These are phyloP conservation scores for Aspergillus sojae DNA, from an alignment of 2,329 filamentous ascomycete species.

Conservation along the genomic window DNA sequence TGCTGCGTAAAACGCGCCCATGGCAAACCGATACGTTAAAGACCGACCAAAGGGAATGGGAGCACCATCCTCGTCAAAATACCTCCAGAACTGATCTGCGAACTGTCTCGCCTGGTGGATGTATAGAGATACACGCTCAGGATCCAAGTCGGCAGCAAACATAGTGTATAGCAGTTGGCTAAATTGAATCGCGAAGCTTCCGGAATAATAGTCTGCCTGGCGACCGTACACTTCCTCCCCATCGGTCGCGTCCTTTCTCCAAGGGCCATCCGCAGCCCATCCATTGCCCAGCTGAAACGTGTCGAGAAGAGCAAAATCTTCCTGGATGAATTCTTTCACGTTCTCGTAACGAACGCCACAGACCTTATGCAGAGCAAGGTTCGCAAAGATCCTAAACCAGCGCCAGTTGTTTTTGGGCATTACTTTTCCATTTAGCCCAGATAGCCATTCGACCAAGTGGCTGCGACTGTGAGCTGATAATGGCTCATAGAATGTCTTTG, in stretches of 20 bases:
- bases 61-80: constrained; percentile 52
- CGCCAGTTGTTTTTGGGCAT: constrained; percentile 57
- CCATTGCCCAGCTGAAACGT: constrained; percentile 50
- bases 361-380: constrained; percentile 49
- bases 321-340: constrained; percentile 42
- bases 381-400: constrained; percentile 57
- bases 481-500: constrained; percentile 37
- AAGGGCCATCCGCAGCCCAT: constrained; percentile 54
- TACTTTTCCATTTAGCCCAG: constrained; percentile 46
- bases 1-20: constrained; percentile 53
- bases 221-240: constrained; percentile 14
- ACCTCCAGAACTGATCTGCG: constrained; percentile 48
- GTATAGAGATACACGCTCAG: constrained; percentile 41
- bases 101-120: constrained; percentile 46
- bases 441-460: constrained; percentile 48
- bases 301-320: constrained; percentile 50
- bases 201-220: constrained; percentile 58
- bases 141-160: constrained; percentile 48
- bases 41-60: constrained; percentile 57
- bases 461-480: background rate
- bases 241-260: constrained; percentile 26
- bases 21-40: constrained; percentile 56
- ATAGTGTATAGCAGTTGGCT: constrained; percentile 52
- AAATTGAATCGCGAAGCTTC: constrained; percentile 58
- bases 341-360: constrained; percentile 42